These are phyloP conservation scores for Phalaenopsis aphrodite DNA, from an alignment of 106 monocot species.

Conservation along the genomic window DNA sequence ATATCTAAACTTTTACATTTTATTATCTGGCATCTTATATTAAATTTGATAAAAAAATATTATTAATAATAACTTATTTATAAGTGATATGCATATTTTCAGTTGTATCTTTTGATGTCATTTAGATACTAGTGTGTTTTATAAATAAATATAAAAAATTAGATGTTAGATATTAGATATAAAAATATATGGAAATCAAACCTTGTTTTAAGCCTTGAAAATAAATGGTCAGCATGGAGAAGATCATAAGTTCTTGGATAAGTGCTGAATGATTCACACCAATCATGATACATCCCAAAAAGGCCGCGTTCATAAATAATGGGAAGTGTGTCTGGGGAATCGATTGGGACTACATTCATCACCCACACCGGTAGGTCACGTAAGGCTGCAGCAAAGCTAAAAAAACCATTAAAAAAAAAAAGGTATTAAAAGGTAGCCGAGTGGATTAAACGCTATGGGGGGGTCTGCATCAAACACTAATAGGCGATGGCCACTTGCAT, in stretches of 20 bases:
- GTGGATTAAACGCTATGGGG: not conserved
- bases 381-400: conserved; percentile 53
- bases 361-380: conserved; percentile 48
- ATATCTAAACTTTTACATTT: no score
- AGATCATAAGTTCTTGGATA: conserved; percentile 32
- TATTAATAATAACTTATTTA: no score
- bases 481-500: no score
- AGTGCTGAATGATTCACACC: conserved; percentile 29
- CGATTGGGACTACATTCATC: conserved; percentile 49
- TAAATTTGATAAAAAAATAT: no score
- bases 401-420: not conserved
- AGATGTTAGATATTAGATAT: no score
- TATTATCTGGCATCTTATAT: no score
- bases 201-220: conserved; percentile 41
- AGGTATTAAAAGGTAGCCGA: not conserved
- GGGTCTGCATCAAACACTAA: no score
- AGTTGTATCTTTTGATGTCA: no score
- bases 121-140: no score
- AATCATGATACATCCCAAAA: conserved; percentile 33
- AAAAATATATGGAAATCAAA: not conserved
- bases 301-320: conserved; percentile 27
- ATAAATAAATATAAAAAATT: no score
- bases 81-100: no score
- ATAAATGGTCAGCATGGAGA: conserved; percentile 25
- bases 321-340: conserved; percentile 35